phyloP scores from a whole-genome alignment of 805 yeast species.

The Ogataea methanolica region DNA sequence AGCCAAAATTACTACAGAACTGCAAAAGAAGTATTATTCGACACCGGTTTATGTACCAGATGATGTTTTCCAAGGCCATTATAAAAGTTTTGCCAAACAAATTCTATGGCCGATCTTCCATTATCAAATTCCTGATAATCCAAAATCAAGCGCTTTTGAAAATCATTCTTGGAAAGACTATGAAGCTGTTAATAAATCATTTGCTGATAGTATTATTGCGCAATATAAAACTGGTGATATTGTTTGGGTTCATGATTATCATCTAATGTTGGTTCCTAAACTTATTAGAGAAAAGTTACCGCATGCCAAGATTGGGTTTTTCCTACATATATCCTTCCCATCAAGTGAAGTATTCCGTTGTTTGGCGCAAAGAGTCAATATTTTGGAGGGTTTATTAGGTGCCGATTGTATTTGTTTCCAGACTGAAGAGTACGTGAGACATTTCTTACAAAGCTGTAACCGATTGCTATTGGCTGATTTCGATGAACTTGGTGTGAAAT shows the following conservation, averaged over 20 bases:
- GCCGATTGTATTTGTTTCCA: constrained; percentile 88
- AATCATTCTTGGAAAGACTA: constrained; percentile 93
- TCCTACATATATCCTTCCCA: constrained; percentile 91
- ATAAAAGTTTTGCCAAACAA: constrained; percentile 87
- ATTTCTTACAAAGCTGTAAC: constrained; percentile 86
- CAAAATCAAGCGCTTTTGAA: constrained; percentile 90
- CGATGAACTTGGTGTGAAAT: constrained; percentile 55
- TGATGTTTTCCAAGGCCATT: constrained; percentile 82
- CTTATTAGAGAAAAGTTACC: constrained; percentile 78
- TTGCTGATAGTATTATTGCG: constrained; percentile 72
- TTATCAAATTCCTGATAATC: constrained; percentile 93
- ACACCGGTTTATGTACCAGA: constrained; percentile 73
- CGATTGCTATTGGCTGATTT: constrained; percentile 80
- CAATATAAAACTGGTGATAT: constrained; percentile 70
- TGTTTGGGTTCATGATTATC: constrained; percentile 94
- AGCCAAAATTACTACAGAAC: constrained; percentile 43
- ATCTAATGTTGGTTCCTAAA: constrained; percentile 77
- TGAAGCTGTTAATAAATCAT: constrained; percentile 63
- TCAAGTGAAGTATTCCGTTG: constrained; percentile 94
- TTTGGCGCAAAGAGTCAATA: constrained; percentile 75
- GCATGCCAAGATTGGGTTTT: constrained; percentile 83
- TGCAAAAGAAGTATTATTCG: constrained; percentile 48
- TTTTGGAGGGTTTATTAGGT: constrained; percentile 81
- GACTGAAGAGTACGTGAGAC: constrained; percentile 89
- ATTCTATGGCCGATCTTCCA: constrained; percentile 93